Base-by-base conservation (phyloP, 495 filamentous ascomycete genomes). In the Tuber melanosporum region DNA sequence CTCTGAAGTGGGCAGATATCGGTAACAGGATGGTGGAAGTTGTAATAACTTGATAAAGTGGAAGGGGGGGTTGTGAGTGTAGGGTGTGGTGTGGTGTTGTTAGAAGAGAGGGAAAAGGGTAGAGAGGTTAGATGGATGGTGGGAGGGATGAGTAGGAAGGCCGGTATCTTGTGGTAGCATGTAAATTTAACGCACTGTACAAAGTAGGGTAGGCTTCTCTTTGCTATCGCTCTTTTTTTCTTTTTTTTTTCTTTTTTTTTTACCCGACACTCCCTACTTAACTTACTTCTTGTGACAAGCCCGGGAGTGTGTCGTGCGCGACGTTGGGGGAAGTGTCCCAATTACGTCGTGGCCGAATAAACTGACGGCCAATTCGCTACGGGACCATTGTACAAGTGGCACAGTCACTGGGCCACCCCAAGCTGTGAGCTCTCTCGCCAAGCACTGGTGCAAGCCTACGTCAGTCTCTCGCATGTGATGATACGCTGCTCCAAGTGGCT, bases 401-500 rank as follows among this genome's bases (percentile, higher is more conserved):
- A 52, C 78, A 80, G 78, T 80, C 39, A 80, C 78, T 80, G 44
- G 73, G 78, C 78, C 78, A 41, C 57, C 57, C 36, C 26, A 42
- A 26, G 70, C n/a, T 42, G 73, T 46, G 72, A 77, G 78, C 71
- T 46, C 71, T 46, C 73, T 71, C 43, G 71, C 62, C 73, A 76
- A 75, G 73, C 57, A 75, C 75, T 47, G 32, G 41, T 71, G 57
- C 62, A 75, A 72, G 73, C 73, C 78, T 46, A 80, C 78, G 78
- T 80, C 78, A 80, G 78, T 73, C 78, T 74, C 43, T 80, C 73
- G 77, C 78, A 80, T 80, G 78, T 80, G 77, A 80, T 73, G 41
- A 57, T 70, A 73, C 73, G 36, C 36, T 73, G 62, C 62, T 73
- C 26, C 57, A 15, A 36, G 57, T 66, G 57, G 57, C 57, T 66